Conservation (phyloP, 108 stramenopile species). For the Phaeodactylum tricornutum region DNA sequence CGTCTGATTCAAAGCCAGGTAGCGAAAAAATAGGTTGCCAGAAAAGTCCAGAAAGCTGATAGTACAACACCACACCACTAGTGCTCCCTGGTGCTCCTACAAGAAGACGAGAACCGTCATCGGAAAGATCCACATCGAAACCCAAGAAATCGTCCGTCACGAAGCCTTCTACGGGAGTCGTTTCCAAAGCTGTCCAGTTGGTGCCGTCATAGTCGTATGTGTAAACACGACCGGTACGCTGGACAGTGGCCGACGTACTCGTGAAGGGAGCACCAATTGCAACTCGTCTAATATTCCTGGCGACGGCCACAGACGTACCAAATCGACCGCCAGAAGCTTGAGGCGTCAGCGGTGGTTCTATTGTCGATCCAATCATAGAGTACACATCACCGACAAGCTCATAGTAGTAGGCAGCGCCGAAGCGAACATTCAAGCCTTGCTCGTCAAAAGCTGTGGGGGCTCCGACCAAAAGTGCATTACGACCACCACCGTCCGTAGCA, state of each 20-base stretch:
- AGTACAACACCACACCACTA: not conserved
- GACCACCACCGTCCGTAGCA: too few species aligned
- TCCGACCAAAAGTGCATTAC: too few species aligned
- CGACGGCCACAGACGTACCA: not conserved
- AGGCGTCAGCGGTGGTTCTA: too few species aligned
- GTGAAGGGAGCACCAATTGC: slow-evolving; percentile 2
- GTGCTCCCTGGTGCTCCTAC: slow-evolving; percentile 21
- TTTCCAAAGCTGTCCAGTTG: not conserved
- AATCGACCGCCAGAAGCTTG: slow-evolving; percentile 3
- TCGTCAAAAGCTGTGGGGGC: too few species aligned
- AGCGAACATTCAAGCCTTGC: too few species aligned
- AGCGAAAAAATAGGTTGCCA: too few species aligned
- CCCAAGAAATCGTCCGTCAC: slow-evolving; percentile 18
- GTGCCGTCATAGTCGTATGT: not conserved
- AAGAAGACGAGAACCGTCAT: slow-evolving; percentile 23
- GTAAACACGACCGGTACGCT: not conserved
- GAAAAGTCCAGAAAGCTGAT: not conserved
- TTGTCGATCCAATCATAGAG: too few species aligned
- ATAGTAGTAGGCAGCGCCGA: too few species aligned
- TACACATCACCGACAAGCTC: too few species aligned
- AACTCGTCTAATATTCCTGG: not conserved
- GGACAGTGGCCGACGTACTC: not conserved
- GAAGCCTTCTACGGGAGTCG: not conserved
- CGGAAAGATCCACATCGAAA: slow-evolving; percentile 20
- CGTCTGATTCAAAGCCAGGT: not conserved